Conservation (phyloP, 371 early-diverging fungal genomes). For the Mortierella sp. region DNA sequence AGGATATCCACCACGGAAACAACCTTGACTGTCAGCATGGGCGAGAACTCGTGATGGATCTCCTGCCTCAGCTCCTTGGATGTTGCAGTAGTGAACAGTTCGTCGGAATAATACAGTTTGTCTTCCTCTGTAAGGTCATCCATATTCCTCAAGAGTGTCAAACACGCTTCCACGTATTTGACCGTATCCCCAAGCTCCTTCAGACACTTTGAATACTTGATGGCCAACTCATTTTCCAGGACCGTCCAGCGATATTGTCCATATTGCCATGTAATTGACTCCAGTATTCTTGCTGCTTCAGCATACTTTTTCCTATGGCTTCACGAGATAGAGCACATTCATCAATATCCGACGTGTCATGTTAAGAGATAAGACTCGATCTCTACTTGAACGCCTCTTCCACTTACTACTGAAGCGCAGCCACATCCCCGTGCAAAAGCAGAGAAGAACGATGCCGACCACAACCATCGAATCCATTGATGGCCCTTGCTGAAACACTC, state of each 20-base stretch:
- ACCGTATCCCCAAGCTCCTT: slow-evolving; percentile 62
- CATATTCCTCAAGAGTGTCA: slow-evolving; percentile 68
- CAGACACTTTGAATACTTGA: slow-evolving; percentile 77
- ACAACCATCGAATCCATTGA: slow-evolving; percentile 76
- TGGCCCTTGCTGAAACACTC: slow-evolving; percentile 61
- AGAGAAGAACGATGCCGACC: slow-evolving; percentile 69
- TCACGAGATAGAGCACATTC: neutral
- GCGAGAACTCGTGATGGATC: slow-evolving; percentile 63
- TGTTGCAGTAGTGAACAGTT: slow-evolving; percentile 58
- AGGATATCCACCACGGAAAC: slow-evolving; percentile 67
- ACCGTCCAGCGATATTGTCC: slow-evolving; percentile 77
- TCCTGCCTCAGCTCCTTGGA: slow-evolving; percentile 55
- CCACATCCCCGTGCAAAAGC: slow-evolving; percentile 79
- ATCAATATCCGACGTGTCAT: neutral
- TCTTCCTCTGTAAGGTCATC: slow-evolving; percentile 59
- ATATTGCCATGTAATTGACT: slow-evolving; percentile 70
- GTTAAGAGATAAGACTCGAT: too few species aligned
- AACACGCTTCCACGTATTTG: slow-evolving; percentile 68
- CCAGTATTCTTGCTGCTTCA: slow-evolving; percentile 76
- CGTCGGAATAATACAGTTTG: slow-evolving; percentile 61
- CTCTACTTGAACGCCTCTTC: too few species aligned
- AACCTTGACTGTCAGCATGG: slow-evolving; percentile 71
- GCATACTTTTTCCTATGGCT: slow-evolving; percentile 73
- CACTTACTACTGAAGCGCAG: slow-evolving; percentile 80
- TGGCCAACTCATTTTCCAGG: slow-evolving; percentile 76